Base-by-base conservation (phyloP, 768 basidiomycete genomes). In the Rhizopogon roseolus region DNA sequence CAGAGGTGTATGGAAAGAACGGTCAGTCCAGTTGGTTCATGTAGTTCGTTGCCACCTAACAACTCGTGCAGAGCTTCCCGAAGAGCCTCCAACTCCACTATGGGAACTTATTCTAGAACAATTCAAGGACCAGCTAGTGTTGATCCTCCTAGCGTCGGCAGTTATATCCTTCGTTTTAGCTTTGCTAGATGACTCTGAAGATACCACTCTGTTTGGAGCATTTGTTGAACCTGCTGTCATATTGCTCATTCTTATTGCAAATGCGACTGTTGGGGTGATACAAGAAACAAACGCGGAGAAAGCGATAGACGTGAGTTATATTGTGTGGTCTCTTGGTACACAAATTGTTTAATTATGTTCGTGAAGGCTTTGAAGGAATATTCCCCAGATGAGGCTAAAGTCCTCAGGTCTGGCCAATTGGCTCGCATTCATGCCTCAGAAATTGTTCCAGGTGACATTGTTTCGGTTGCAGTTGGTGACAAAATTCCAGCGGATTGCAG, bases 51-150 rank as follows among this genome's bases (percentile, higher is more conserved):
- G 2, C 8, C 14, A n/a, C 19, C 13, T 49, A 10, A 34, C n/a
- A 13, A 28, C 22, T 22, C 46, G 40, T 46, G 13, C 68, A 98
- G 96, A 91, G 65, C 78, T 99, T 6, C 95, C 96, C 10, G 93
- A 97, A 64, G 92, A 95, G 9, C 87, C 91, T 0, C 74, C 91
- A 3, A 97, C 96, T 4, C 91, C 95, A 4, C 66, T 98, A 32
- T 94, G 93, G 92, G 81, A 92, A 65, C 84, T 98, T 56, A 88
- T 99, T 55, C 79, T 99, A n/a, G 94, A 97, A 61, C 96, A 99
- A 73, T 99, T 99, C 80, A 89, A 98, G 77, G 96, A 99, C 73
- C 93, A 97, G 71, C 83, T 99, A 28, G 96, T 99, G 40, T 86
- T 99, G 58, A 98, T 99, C 65, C 81, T 99, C 34, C 86, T 99